A percentile compares a stretch with the other conserved stretches of the same genome.
Evolutionary conservation across 2,329 filamentous ascomycete species (phyloP).

Genomic region (Coleophoma crateriformis): DNA sequence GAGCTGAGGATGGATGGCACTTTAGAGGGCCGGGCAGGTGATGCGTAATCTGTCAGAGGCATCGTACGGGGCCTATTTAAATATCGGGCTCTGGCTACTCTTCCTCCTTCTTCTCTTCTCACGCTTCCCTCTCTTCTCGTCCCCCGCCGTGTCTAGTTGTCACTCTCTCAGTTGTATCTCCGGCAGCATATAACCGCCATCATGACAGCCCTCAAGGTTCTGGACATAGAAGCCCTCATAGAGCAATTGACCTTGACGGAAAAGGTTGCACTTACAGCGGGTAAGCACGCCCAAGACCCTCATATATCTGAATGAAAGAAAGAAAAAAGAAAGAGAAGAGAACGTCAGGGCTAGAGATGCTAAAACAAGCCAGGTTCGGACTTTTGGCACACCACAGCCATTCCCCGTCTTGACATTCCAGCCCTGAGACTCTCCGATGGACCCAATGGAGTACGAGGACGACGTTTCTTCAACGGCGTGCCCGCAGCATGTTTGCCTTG

Average conservation of each 20-base stretch:
- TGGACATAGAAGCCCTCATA: neutral
- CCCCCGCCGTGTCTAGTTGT: no score
- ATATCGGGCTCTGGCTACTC: no score
- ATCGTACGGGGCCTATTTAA: no score
- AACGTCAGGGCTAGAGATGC: neutral
- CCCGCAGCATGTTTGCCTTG: conserved; percentile 57
- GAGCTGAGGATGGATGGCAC: no score
- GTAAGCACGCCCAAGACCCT: neutral
- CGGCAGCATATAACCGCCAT: neutral
- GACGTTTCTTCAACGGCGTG: conserved; percentile 61
- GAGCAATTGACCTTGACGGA: neutral
- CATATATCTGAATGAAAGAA: neutral
- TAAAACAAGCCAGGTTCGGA: conserved; percentile 43
- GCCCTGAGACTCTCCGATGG: conserved; percentile 63
- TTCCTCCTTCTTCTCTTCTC: no score
- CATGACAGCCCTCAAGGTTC: neutral
- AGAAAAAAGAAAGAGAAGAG: neutral
- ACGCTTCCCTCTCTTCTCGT: no score
- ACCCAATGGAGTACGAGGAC: conserved; percentile 64
- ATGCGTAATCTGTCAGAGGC: no score
- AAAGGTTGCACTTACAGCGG: neutral
- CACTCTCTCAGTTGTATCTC: no score
- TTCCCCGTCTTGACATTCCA: conserved; percentile 56
- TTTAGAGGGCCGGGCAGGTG: no score
- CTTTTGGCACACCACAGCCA: conserved; percentile 63